A percentile compares a stretch with the other conserved stretches of the same genome.
Conservation (phyloP, 768 basidiomycete genomes). For the Mycena filopes region DNA sequence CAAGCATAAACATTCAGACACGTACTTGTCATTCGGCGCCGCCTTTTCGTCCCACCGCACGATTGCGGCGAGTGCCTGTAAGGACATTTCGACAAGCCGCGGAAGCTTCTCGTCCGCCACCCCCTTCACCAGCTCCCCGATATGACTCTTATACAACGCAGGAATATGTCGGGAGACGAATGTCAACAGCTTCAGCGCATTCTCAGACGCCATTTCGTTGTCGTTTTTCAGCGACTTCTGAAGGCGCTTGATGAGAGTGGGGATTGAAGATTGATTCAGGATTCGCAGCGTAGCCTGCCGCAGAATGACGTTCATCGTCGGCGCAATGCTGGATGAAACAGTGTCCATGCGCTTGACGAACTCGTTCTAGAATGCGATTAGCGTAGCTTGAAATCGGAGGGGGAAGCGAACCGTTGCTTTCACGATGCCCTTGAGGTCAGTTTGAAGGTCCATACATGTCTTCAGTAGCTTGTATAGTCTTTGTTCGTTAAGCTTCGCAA, state of each 20-base stretch:
- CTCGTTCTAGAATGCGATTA: conserved; percentile 65
- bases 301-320: conserved; percentile 78
- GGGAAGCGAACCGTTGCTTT: conserved; percentile 73
- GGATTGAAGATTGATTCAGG: conserved; percentile 87
- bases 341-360: conserved; percentile 82
- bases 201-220: conserved; percentile 49
- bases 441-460: conserved; percentile 84
- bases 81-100: conserved; percentile 66
- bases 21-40: conserved; percentile 74
- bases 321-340: conserved; percentile 63
- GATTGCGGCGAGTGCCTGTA: conserved; percentile 83
- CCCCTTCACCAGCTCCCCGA: conserved; percentile 79
- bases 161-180: conserved; percentile 83
- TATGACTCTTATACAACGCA: conserved; percentile 75
- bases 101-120: conserved; percentile 72
- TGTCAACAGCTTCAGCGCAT: conserved; percentile 63
- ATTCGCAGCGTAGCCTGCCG: conserved; percentile 77
- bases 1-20: conserved; percentile 27
- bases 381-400: neutral
- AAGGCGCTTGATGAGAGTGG: conserved; percentile 78
- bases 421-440: conserved; percentile 81
- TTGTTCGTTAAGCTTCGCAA: conserved; percentile 88
- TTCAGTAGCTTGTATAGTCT: conserved; percentile 87
- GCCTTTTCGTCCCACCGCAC: conserved; percentile 67
- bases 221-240: conserved; percentile 49